Evolutionary conservation across 352 stramenopile species (phyloP).

Genomic region (Pythium monospermum): DNA sequence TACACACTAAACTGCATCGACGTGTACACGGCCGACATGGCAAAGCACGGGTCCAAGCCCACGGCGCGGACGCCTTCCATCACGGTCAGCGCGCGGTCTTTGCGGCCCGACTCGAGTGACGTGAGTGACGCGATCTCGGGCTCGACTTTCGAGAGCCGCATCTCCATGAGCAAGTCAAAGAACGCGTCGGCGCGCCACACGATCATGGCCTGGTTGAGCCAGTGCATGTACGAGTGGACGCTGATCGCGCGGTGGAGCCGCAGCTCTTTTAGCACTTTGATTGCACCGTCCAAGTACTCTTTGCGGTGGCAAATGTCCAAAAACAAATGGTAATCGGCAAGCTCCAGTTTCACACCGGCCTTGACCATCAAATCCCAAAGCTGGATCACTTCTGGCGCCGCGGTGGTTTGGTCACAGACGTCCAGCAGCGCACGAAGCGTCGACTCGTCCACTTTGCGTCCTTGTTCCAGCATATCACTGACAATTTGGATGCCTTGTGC

Average conservation of each 20-base stretch:
- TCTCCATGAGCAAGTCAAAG: conserved; percentile 85
- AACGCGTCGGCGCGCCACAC: conserved; percentile 81
- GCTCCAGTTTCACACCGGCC: conserved; percentile 43
- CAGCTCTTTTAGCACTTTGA: conserved; percentile 75
- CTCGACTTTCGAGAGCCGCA: conserved; percentile 74
- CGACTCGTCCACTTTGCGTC: conserved; percentile 72
- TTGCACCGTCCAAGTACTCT: conserved; percentile 71
- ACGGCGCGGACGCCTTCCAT: conserved; percentile 85
- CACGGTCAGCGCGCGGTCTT: conserved; percentile 78
- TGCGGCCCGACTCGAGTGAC: conserved; percentile 78
- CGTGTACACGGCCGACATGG: conserved; percentile 80
- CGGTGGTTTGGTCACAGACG: conserved; percentile 64
- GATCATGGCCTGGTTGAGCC: conserved; percentile 69
- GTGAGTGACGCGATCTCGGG: conserved; percentile 81
- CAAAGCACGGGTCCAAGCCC: conserved; percentile 78
- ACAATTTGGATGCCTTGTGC: conserved; percentile 72
- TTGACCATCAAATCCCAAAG: conserved; percentile 68
- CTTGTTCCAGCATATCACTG: conserved; percentile 78
- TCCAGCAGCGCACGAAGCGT: conserved; percentile 70
- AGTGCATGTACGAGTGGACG: conserved; percentile 83
- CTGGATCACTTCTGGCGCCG: conserved; percentile 54
- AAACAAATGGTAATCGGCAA: conserved; percentile 64
- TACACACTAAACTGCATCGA: conserved; percentile 77
- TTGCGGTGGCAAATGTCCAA: conserved; percentile 75
- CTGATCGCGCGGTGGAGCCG: conserved; percentile 53